Base-by-base conservation (phyloP, 2,329 filamentous ascomycete species). In the Drechmeria coniospora region DNA sequence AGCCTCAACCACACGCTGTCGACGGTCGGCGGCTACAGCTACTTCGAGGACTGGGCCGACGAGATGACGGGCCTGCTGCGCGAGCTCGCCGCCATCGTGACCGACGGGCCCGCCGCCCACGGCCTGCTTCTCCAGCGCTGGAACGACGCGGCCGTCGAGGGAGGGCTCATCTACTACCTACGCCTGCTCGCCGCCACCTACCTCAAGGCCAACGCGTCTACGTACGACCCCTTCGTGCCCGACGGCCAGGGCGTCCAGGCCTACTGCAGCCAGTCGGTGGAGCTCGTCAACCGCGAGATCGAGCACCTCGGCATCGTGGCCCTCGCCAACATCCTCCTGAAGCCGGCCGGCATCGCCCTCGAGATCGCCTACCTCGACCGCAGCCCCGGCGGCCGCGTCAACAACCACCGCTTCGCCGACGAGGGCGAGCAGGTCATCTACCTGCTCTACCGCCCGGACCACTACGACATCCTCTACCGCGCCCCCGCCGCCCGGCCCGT, bases 381-480 rank as follows among this genome's bases (percentile, higher is more conserved):
- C 41, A 93, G 80, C 43, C 63, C 73, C 25, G 86, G 84, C 12
- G 65, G 68, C 25, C 66, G 79, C 42, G 81, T 83, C 42, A 92
- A 81, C 45, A 68, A 64, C 18, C 74, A 79, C 47, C 65, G 66
- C 14, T 71, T 79, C 41, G 74, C 65, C 3, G 60, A 68, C 15
- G 67, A 66, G 23, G 56, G 59, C 10, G 63, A 61, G 0, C 60
- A 63, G 15, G 60, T 68, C 18, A 68, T 76, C 20, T 60, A 70
- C 39, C 57, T 66, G 34, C 65, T 63, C 45, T 86, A 57, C 67
- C 74, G 59, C 48, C 92, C 60, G 23, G 83, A 82, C 34, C 90
- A 95, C 54, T 98, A 95, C 52, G 90, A 95, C 51, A 75, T 98
- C 35, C 65, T 95, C 19, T 98, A 98, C 60, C 75, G 72, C 47